Percentiles rank a stretch among this genome's conserved stretches.
Evolutionary conservation across 1,139 yeast genomes (phyloP).

Genomic region (Ashbya aceris): DNA sequence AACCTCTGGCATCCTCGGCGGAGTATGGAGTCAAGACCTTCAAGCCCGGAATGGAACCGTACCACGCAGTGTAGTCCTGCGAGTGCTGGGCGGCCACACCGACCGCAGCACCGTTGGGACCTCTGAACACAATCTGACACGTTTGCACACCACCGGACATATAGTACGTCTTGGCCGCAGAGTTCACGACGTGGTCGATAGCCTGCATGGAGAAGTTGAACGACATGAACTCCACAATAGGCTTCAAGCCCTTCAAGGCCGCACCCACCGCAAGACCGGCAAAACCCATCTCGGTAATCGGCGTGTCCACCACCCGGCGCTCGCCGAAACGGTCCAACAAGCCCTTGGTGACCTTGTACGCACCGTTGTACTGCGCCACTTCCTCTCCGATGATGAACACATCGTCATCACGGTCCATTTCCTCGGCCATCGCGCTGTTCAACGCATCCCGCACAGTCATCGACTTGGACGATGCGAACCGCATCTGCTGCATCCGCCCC

Average conservation of each 20-base stretch:
- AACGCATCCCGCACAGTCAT: conserved; percentile 96
- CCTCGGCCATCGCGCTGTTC: conserved; percentile 93
- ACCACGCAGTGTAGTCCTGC: conserved; percentile 96
- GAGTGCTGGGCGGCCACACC: conserved; percentile 99
- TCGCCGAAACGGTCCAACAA: conserved; percentile 94
- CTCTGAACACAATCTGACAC: conserved; percentile 95
- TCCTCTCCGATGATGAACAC: conserved; percentile 98
- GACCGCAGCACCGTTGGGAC: conserved; percentile 99
- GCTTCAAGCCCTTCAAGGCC: conserved; percentile 92
- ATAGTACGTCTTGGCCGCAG: conserved; percentile 97
- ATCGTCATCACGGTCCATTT: conserved; percentile 88
- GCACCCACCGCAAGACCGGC: conserved; percentile 97
- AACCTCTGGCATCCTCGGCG: conserved; percentile 94
- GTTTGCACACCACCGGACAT: conserved; percentile 99
- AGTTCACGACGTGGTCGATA: conserved; percentile 94
- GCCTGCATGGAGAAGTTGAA: conserved; percentile 99
- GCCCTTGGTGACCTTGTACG: conserved; percentile 94
- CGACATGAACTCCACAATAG: conserved; percentile 97
- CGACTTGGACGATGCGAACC: conserved; percentile 41
- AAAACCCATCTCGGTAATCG: conserved; percentile 98
- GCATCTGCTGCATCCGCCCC: conserved; percentile 7
- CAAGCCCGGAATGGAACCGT: conserved; percentile 95
- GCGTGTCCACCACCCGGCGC: conserved; percentile 93
- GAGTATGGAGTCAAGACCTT: conserved; percentile 94
- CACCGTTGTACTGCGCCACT: conserved; percentile 98